phyloP scores from a whole-genome alignment of 2,329 filamentous ascomycete species.

The Neofusicoccum parvum region DNA sequence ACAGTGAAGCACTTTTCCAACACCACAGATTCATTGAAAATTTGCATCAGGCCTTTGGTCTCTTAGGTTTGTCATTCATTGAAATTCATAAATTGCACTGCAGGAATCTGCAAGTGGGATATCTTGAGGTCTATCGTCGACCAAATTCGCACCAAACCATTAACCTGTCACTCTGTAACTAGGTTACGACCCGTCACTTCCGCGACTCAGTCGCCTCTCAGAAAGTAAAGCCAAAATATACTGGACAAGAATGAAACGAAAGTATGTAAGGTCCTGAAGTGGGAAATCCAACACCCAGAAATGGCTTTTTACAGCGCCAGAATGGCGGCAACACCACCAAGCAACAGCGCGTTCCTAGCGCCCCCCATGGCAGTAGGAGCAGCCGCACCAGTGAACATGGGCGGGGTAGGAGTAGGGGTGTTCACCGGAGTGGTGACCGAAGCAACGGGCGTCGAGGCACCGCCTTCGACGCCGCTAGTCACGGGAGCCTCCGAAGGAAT shows the following conservation, averaged over 20 bases:
- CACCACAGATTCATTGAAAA: too few relatives aligned
- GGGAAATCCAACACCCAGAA: neutral
- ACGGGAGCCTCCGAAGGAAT: neutral
- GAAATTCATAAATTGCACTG: slow-evolving; percentile 13
- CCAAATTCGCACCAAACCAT: slow-evolving; percentile 14
- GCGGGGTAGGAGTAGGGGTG: neutral
- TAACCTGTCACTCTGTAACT: neutral
- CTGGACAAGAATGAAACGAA: slow-evolving; percentile 9
- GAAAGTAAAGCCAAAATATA: neutral
- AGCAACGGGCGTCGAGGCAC: neutral
- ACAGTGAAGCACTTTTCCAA: too few relatives aligned
- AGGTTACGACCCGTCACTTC: slow-evolving; percentile 1
- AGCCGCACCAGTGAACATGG: neutral
- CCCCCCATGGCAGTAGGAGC: neutral
- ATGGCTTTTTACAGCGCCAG: slow-evolving; percentile 3
- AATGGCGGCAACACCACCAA: slow-evolving; percentile 5
- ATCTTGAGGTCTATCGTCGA: slow-evolving; percentile 13
- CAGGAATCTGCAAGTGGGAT: slow-evolving; percentile 12
- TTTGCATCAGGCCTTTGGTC: neutral
- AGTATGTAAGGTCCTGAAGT: neutral
- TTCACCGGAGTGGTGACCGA: neutral
- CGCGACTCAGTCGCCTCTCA: slow-evolving; percentile 9
- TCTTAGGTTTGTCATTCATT: neutral
- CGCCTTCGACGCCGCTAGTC: slow-evolving; percentile 7
- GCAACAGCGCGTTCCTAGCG: slow-evolving; percentile 5